Evolutionary conservation across 371 early-diverging fungal species (phyloP), one percentile per base, ranked within the genome.

Genomic region (Fennellomyces sp.): DNA sequence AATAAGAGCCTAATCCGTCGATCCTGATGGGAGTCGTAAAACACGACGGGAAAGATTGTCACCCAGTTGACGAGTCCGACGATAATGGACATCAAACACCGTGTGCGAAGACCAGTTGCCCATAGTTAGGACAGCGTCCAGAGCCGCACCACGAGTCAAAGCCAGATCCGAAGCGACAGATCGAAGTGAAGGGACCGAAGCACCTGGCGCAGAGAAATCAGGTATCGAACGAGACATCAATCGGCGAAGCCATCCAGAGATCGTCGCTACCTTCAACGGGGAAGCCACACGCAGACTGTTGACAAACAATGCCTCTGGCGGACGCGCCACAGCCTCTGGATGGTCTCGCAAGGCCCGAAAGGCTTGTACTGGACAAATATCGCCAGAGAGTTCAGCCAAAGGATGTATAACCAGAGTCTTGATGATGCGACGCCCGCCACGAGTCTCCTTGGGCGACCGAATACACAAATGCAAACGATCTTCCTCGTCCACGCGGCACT

Each of bases 401-500:
- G 56, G 56, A n/a, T 39, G 38, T n/a, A 41, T 21, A 1, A 42
- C 10, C 39, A 56, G n/a, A 15, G 45, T 56, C 5, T 39, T 26
- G 41, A 56, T 30, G 23, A 56, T 56, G 15, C 56, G 36, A 5
- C 41, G 56, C 25, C 56, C 45, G 0, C 45, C 8, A 28, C 56
- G 45, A n/a, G 21, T 12, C 26, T 56, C 56, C 45, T 56, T 70
- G 63, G 88, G 84, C 50, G 85, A 86, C 47, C 75, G 68, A 63
- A 89, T 86, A 8, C 21, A 23, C n/a, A 41, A 35, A 12, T 1
- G 36, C 26, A 56, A 39, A 27, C 10, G 17, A 38, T 35, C 56
- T 17, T 54, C 33, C 25, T 13, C 13, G 17, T 10, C 10, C 4
- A 56, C 28, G 2, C 19, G 19, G 28, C 41, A 56, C 56, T 42